Evolutionary conservation across 2,329 filamentous ascomycete species (phyloP).

Genomic region (Camptophora hylomeconis): DNA sequence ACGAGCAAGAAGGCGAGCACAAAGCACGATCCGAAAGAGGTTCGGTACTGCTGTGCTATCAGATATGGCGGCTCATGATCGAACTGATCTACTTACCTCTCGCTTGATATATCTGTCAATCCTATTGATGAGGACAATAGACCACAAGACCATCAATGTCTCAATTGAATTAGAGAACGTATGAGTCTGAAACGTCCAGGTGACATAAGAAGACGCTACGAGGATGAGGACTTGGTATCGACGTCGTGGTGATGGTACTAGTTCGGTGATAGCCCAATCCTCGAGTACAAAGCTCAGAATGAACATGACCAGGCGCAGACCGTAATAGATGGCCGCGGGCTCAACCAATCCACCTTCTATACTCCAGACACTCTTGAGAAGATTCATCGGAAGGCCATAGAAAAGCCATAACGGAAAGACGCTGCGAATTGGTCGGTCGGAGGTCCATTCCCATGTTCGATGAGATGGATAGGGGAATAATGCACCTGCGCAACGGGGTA

Average conservation of each 20-base stretch:
- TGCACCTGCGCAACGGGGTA: constrained; percentile 50
- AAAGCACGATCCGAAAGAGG: constrained; percentile 61
- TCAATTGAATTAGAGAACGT: constrained; percentile 97
- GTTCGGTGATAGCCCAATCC: constrained; percentile 92
- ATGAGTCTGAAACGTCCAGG: constrained; percentile 96
- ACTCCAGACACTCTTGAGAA: constrained; percentile 84
- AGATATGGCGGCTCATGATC: too few relatives aligned
- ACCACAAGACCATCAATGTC: constrained; percentile 86
- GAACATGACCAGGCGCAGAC: constrained; percentile 82
- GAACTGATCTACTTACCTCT: too few relatives aligned
- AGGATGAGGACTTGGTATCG: constrained; percentile 66
- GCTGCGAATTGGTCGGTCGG: constrained; percentile 77
- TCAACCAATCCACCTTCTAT: constrained; percentile 71
- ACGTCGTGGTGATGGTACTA: constrained; percentile 61
- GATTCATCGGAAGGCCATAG: constrained; percentile 85
- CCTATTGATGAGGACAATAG: constrained; percentile 76
- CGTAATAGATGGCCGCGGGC: constrained; percentile 81
- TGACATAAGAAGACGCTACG: constrained; percentile 92
- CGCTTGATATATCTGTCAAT: too few relatives aligned
- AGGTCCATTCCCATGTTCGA: constrained; percentile 92
- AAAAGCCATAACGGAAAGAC: constrained; percentile 93
- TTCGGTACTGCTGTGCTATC: constrained; percentile 45
- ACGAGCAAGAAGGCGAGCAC: constrained; percentile 70
- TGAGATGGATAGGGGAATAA: constrained; percentile 86
- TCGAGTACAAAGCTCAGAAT: constrained; percentile 88